Evolutionary conservation across 2,329 filamentous ascomycete genomes (phyloP).

Genomic region (Aureobasidium sp.): DNA sequence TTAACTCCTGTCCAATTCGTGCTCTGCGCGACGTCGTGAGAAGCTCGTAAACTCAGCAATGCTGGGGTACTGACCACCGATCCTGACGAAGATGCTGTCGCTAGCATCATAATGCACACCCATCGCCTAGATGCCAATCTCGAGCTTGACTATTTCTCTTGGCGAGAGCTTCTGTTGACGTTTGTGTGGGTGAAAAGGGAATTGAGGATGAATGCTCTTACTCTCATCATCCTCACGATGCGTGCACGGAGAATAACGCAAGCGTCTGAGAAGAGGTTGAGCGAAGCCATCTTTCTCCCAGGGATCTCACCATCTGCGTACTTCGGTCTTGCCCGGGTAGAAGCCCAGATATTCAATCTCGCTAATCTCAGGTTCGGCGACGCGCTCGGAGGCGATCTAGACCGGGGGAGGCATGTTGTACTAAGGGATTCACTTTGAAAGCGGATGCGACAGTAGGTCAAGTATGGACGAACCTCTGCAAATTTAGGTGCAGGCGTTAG

Average conservation of each 20-base stretch:
- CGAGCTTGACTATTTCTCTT: slow-evolving; percentile 37
- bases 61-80: slow-evolving; percentile 12
- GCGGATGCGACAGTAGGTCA: no score
- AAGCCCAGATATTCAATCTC: slow-evolving; percentile 38
- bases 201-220: slow-evolving; percentile 24
- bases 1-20: slow-evolving; percentile 9
- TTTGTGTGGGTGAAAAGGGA: slow-evolving; percentile 34
- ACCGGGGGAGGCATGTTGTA: slow-evolving; percentile 1
- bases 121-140: slow-evolving; percentile 43
- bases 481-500: no score
- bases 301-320: no score
- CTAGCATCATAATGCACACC: slow-evolving; percentile 40
- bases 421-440: no score
- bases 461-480: no score
- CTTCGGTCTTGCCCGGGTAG: slow-evolving; percentile 34
- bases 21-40: not conserved
- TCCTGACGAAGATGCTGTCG: slow-evolving; percentile 22
- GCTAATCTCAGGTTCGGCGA: slow-evolving; percentile 32
- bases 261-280: not conserved
- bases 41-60: slow-evolving; percentile 6
- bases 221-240: slow-evolving; percentile 32
- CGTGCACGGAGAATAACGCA: slow-evolving; percentile 32
- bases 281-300: slow-evolving; percentile 21
- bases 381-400: slow-evolving; percentile 24
- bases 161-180: slow-evolving; percentile 33